These are phyloP conservation scores for Fusarium fracticaudum DNA, from an alignment of 2,329 filamentous ascomycete genomes.

Conservation along the genomic window DNA sequence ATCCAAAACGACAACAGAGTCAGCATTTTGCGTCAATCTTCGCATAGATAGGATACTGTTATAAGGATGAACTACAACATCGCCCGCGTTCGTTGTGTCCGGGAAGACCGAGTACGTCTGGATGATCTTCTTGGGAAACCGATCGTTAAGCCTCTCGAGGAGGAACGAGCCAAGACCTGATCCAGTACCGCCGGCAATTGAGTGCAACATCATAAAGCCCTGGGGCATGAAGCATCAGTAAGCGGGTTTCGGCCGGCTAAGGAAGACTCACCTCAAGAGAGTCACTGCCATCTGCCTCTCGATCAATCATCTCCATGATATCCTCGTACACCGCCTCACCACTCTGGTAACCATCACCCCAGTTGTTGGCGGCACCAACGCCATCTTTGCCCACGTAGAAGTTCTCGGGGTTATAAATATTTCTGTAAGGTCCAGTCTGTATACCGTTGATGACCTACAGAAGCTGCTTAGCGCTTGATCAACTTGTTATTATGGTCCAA, in stretches of 20 bases:
- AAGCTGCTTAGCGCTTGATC: conserved; percentile 16
- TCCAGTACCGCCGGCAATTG: conserved; percentile 95
- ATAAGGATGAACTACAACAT: conserved; percentile 98
- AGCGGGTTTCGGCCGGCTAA: background rate
- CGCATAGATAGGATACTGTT: conserved; percentile 95
- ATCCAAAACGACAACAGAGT: conserved; percentile 96
- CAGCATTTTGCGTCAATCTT: conserved; percentile 91
- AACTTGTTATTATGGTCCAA: background rate
- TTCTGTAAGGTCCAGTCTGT: conserved; percentile 92
- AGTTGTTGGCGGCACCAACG: conserved; percentile 95
- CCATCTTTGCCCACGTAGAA: conserved; percentile 97
- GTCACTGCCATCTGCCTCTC: conserved; percentile 97
- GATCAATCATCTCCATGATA: conserved; percentile 99
- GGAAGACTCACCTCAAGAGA: conserved; percentile 74
- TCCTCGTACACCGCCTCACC: conserved; percentile 94
- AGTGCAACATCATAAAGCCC: conserved; percentile 99
- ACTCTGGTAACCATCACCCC: conserved; percentile 95
- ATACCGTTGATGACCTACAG: conserved; percentile 84
- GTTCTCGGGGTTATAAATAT: conserved; percentile 99
- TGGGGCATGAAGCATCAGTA: conserved; percentile 45
- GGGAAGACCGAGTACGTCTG: conserved; percentile 99
- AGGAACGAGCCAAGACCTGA: conserved; percentile 96
- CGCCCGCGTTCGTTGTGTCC: conserved; percentile 84
- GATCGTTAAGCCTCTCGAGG: conserved; percentile 93
- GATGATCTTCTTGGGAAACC: conserved; percentile 98